Evolutionary conservation across 2,329 filamentous ascomycete species (phyloP).

Genomic region (Fusarium ramigenum): DNA sequence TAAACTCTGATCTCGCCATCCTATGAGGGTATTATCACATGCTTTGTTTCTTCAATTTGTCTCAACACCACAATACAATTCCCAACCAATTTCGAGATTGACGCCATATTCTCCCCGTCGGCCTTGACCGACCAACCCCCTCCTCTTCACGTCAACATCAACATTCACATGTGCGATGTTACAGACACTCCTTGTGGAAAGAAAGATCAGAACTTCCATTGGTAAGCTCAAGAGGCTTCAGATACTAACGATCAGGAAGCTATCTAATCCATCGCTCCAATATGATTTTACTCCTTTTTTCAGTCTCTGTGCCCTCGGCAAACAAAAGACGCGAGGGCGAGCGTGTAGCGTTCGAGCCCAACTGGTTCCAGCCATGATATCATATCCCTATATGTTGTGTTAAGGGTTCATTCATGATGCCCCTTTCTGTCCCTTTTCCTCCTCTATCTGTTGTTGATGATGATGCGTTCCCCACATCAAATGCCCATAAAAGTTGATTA

Average conservation of each 20-base stretch:
- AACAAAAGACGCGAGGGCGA: constrained; percentile 26
- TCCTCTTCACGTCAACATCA: not conserved
- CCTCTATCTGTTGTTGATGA: constrained; percentile 34
- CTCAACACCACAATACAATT: constrained; percentile 5
- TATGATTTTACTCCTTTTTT: constrained; percentile 41
- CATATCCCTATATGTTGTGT: constrained; percentile 31
- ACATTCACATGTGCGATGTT: constrained; percentile 3
- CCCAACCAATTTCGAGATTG: not conserved
- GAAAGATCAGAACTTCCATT: constrained; percentile 45
- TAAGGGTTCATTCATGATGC: constrained; percentile 21
- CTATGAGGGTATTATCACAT: not conserved
- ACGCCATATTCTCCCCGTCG: not conserved
- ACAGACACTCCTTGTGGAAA: constrained; percentile 18
- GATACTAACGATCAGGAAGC: constrained; percentile 39
- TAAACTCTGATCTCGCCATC: not conserved
- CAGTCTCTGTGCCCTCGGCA: constrained; percentile 34
- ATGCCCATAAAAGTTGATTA: constrained; percentile 38
- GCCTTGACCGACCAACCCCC: not conserved
- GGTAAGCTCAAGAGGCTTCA: constrained; percentile 36
- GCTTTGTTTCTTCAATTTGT: not conserved
- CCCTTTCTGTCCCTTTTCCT: constrained; percentile 23
- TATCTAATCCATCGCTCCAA: constrained; percentile 38
- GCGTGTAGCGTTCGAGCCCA: constrained; percentile 27
- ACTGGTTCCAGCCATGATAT: constrained; percentile 33
- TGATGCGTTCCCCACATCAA: constrained; percentile 30